Evolutionary conservation across 2,329 filamentous ascomycete species (phyloP).

Genomic region (Claviceps humidiphila): DNA sequence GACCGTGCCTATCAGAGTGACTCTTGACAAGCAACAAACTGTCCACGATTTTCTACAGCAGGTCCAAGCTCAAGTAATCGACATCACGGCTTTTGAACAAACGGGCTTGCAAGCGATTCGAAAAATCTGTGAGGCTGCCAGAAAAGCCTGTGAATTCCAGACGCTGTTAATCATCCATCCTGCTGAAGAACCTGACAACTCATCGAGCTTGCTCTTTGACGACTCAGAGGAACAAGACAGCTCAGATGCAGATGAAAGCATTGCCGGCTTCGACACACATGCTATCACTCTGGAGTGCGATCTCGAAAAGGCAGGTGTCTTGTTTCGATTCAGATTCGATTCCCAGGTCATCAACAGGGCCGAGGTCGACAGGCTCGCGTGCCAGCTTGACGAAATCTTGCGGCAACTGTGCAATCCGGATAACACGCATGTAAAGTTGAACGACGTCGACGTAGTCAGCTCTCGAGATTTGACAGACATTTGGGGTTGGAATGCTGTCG

Average conservation of each 20-base stretch:
- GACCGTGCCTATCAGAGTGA: slow-evolving; percentile 14
- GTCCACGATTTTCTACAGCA: slow-evolving; percentile 27
- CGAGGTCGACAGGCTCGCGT: background rate
- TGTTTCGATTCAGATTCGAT: slow-evolving; percentile 2
- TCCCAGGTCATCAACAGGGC: background rate
- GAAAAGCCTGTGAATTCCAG: slow-evolving; percentile 3
- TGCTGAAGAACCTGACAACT: background rate
- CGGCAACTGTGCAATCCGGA: background rate
- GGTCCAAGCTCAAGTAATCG: slow-evolving; percentile 7
- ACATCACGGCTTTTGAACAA: slow-evolving; percentile 4
- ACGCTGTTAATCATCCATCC: slow-evolving; percentile 10
- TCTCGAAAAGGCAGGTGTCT: background rate
- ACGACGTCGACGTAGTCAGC: background rate
- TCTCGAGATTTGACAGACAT: slow-evolving; percentile 3
- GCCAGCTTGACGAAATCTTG: background rate
- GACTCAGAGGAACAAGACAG: background rate
- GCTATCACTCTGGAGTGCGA: slow-evolving; percentile 2
- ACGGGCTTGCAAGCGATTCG: slow-evolving; percentile 1
- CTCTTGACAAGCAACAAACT: slow-evolving; percentile 14
- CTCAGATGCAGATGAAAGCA: background rate
- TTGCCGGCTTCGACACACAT: slow-evolving; percentile 2
- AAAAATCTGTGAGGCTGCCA: background rate
- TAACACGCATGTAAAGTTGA: background rate
- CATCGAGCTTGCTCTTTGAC: background rate
- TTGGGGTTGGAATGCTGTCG: slow-evolving; percentile 9